Evolutionary conservation across 2,329 filamentous ascomycete species (phyloP).

Genomic region (Aspergillus caelatus): DNA sequence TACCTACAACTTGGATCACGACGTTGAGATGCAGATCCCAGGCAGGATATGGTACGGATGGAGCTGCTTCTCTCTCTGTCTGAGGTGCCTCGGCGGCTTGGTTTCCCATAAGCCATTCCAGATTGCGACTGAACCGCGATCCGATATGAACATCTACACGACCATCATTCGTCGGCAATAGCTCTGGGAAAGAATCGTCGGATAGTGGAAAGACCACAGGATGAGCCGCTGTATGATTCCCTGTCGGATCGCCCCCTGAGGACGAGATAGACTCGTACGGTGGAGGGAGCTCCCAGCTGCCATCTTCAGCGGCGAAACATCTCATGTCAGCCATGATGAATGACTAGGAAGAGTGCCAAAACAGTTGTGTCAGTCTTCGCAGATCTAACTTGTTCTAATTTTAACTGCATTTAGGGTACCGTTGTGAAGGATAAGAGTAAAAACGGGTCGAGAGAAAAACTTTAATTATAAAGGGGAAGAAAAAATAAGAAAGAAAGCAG

Average conservation of each 20-base stretch:
- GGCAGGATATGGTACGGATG: neutral
- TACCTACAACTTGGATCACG: conserved; percentile 61
- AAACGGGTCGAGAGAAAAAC: neutral
- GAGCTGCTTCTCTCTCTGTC: neutral
- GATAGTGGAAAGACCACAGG: neutral
- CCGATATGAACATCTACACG: neutral
- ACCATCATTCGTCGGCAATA: neutral
- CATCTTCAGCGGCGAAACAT: neutral
- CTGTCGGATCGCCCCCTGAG: neutral
- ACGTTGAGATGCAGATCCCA: conserved; percentile 45
- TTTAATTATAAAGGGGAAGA: neutral
- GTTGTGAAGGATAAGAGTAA: neutral
- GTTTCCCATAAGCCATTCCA: neutral
- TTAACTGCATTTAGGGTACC: neutral
- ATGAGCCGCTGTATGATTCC: neutral
- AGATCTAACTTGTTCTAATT: neutral
- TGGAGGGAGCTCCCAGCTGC: neutral
- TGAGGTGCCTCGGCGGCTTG: neutral
- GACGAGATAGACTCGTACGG: neutral
- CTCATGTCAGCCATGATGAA: neutral
- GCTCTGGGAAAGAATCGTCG: neutral
- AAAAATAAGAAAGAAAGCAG: too few species aligned
- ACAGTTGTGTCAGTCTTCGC: neutral
- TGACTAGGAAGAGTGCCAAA: neutral
- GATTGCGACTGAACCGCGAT: neutral